Base-by-base conservation (phyloP, 257 asterid species). In the Solanum commersonii region DNA sequence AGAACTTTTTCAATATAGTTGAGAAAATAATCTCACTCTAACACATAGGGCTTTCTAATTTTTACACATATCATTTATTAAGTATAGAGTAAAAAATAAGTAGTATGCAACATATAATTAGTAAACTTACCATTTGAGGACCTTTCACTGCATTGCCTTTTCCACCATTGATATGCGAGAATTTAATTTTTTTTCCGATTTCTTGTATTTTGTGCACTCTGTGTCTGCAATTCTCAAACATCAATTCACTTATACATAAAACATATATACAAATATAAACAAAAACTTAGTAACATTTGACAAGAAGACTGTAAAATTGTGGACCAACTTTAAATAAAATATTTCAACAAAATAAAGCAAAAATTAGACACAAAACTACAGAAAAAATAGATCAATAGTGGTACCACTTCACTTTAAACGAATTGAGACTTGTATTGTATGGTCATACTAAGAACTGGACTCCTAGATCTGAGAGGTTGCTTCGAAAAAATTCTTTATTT, bases 351-450 rank as follows among this genome's bases (percentile, higher is more conserved):
- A 46, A 46, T 44, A 12, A 44, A 44, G 18, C 1, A 44, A 44
- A 44, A 44, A 44, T 44, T 12, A 4, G 6, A 44, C 52, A 44
- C 18, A 44, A 11, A 12, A 44, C 52, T 44, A 44, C 52, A 44
- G 5, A 12, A 44, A 44, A 44, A 44, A 44, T 12, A 13, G 52
- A 44, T 10, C 52, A 44, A 44, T 34, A 81, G 87, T 86, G 87
- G 89, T 88, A 86, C 65, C 86, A 86, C n/a, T 88, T 88, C 83
- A 77, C 90, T 70, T 88, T 88, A 70, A 16, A 60, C 52, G 42
- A 71, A 60, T 34, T 73, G 52, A 88, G 49, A 70, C 85, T 25
- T 35, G 49, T 37, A 71, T 37, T 35, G 31, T 79, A 79, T 65
- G 83, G 67, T 76, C 46, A 85, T 85, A 77, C 14, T 3, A 11